Conservation (phyloP, 371 early-diverging fungal species). For the Mortierella sp. region DNA sequence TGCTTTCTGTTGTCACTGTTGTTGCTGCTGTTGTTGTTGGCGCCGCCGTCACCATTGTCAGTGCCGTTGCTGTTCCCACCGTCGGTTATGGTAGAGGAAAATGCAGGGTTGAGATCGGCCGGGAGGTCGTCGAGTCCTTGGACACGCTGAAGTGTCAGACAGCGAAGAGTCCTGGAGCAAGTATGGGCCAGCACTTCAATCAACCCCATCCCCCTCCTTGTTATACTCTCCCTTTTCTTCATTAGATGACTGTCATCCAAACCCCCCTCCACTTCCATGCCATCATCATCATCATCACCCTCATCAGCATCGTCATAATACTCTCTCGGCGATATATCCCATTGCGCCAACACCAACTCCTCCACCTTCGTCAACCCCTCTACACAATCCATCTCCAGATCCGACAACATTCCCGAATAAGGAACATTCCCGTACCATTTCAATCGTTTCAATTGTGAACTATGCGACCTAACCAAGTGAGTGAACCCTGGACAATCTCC, state of each 20-base stretch:
- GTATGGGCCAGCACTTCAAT: neutral
- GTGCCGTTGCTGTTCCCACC: neutral
- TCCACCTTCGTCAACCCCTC: neutral
- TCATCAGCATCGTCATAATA: neutral
- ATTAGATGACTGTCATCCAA: too few relatives aligned
- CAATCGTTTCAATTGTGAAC: slow-evolving; percentile 7
- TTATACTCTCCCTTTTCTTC: neutral
- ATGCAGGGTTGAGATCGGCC: neutral
- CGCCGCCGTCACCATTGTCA: too few relatives aligned
- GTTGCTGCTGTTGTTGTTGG: neutral
- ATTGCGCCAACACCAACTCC: slow-evolving; percentile 18
- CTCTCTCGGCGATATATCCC: slow-evolving; percentile 17
- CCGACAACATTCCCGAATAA: slow-evolving; percentile 17
- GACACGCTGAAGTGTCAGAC: neutral
- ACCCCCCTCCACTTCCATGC: neutral
- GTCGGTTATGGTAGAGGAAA: neutral
- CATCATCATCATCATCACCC: neutral
- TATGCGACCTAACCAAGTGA: slow-evolving; percentile 9
- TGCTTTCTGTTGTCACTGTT: neutral
- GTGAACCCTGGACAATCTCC: neutral
- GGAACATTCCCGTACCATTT: slow-evolving; percentile 22
- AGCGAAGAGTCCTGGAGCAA: neutral
- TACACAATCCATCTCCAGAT: slow-evolving; percentile 9
- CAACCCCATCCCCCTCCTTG: neutral
- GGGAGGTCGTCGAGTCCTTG: slow-evolving; percentile 3